Percentiles rank a stretch among this genome's conserved stretches.
These are phyloP conservation scores for Pseudocercospora eumusae DNA, from an alignment of 2,329 filamentous ascomycete genomes.

Conservation along the genomic window DNA sequence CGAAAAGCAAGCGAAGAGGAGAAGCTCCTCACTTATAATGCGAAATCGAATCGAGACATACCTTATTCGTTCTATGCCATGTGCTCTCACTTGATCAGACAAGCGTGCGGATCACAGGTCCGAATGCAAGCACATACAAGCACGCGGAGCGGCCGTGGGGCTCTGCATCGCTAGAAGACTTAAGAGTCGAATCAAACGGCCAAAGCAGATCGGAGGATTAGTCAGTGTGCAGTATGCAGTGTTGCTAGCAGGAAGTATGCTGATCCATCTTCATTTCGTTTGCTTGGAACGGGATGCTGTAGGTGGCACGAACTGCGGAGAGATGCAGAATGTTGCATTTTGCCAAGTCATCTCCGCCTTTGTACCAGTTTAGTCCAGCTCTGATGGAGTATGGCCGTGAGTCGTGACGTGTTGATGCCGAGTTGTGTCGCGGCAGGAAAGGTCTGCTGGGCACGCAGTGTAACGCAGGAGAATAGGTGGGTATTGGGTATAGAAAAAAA, in stretches of 20 bases:
- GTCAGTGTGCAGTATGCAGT: constrained; percentile 10
- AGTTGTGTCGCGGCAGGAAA: not conserved
- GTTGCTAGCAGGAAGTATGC: constrained; percentile 2
- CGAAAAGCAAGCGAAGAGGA: constrained; percentile 3
- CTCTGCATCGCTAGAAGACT: not conserved
- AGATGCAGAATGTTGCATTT: constrained; percentile 4
- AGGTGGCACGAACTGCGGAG: not conserved
- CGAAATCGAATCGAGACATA: not conserved
- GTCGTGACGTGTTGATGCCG: not conserved
- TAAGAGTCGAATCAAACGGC: not conserved
- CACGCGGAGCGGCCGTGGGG: not conserved
- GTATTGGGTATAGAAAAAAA: no score
- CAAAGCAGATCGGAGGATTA: not conserved
- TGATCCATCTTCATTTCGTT: constrained; percentile 17
- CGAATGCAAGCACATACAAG: not conserved
- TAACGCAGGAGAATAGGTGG: no score
- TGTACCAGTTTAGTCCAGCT: no score
- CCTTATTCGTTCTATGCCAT: no score
- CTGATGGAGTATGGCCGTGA: no score
- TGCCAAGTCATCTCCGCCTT: constrained; percentile 6
- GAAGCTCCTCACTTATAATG: not conserved
- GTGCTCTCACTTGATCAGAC: not conserved
- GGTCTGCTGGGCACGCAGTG: not conserved
- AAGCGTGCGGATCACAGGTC: not conserved
- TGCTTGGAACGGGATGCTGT: constrained; percentile 9